Evolutionary conservation across 768 basidiomycete genomes (phyloP).

Genomic region (Amanita fuliginea): DNA sequence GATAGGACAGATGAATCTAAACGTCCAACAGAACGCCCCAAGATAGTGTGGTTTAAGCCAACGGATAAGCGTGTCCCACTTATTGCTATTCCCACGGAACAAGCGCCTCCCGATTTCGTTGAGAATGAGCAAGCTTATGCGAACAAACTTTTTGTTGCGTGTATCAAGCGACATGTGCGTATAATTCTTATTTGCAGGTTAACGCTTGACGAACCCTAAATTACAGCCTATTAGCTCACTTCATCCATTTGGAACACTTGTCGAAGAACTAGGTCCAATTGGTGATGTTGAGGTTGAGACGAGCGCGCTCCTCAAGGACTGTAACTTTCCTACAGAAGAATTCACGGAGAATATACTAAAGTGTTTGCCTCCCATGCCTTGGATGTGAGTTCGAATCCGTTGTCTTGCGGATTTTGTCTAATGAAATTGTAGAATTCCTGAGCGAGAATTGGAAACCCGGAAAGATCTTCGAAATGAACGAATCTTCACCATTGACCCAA

Average conservation of each 20-base stretch:
- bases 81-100: slow-evolving; percentile 98
- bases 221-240: slow-evolving; percentile 83
- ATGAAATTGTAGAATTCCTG: slow-evolving; percentile 55
- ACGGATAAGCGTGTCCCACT: slow-evolving; percentile 98
- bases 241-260: slow-evolving; percentile 96
- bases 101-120: slow-evolving; percentile 93
- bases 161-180: slow-evolving; percentile 94
- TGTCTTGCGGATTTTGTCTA: slow-evolving; percentile 1
- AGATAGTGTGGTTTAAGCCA: slow-evolving; percentile 99
- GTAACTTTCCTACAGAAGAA: slow-evolving; percentile 97
- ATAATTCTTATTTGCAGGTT: slow-evolving; percentile 4
- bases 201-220: neutral
- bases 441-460: slow-evolving; percentile 78
- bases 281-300: slow-evolving; percentile 99
- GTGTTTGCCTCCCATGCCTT: slow-evolving; percentile 92
- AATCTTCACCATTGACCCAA: slow-evolving; percentile 90
- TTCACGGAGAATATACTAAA: slow-evolving; percentile 93
- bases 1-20: slow-evolving; percentile 80
- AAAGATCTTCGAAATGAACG: slow-evolving; percentile 80
- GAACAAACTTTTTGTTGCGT: slow-evolving; percentile 90
- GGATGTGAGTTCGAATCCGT: slow-evolving; percentile 50
- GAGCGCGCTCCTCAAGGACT: slow-evolving; percentile 93
- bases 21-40: slow-evolving; percentile 78
- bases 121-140: slow-evolving; percentile 88
- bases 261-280: slow-evolving; percentile 95